Conservation (phyloP, 2,329 filamentous ascomycete species). For the Hymenoscyphus scutula region DNA sequence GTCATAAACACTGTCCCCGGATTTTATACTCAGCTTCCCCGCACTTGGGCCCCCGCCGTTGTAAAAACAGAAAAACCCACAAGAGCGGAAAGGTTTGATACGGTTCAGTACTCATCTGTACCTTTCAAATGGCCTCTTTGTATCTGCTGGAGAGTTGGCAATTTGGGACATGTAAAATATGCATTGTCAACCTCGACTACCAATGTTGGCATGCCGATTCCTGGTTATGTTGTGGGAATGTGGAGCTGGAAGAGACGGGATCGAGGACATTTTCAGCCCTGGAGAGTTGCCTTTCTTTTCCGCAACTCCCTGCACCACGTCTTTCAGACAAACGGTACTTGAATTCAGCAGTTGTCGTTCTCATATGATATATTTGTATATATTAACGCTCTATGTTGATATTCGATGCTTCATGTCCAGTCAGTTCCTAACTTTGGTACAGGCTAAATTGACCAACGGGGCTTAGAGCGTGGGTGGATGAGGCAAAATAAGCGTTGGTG, state of each 20-base stretch:
- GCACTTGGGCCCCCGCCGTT: background rate
- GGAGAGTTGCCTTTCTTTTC: background rate
- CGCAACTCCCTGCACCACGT: background rate
- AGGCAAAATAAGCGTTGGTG: constrained; percentile 2
- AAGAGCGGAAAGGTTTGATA: background rate
- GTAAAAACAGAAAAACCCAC: background rate
- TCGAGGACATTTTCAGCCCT: background rate
- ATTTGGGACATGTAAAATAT: background rate
- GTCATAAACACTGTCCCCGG: background rate
- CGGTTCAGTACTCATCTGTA: background rate
- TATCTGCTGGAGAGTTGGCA: background rate
- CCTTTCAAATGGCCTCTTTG: background rate
- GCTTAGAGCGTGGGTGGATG: background rate
- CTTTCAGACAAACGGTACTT: background rate
- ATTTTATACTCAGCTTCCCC: background rate
- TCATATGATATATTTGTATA: background rate
- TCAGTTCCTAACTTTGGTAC: background rate
- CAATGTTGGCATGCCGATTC: background rate
- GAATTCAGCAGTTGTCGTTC: background rate
- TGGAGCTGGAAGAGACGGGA: background rate
- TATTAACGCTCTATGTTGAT: background rate
- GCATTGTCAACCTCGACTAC: background rate
- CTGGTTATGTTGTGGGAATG: background rate
- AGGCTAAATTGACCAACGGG: background rate
- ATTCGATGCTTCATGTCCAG: background rate